Percentiles rank a stretch among this genome's conserved stretches.
Evolutionary conservation across 139 green algal genomes (phyloP).

Genomic region (Chlamydomonas asymmetrica): DNA sequence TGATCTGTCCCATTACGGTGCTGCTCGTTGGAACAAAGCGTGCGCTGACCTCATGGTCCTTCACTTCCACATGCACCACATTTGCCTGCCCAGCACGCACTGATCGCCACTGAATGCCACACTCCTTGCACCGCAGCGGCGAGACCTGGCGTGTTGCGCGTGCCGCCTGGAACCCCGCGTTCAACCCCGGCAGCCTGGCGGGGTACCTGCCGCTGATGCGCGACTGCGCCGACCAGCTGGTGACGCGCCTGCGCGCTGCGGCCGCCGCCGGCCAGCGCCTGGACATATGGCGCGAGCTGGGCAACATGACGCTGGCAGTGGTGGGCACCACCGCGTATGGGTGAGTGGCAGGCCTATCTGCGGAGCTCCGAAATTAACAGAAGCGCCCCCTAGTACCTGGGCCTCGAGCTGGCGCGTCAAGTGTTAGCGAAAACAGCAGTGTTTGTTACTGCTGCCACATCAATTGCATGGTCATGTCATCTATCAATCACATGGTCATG

Average conservation of each 20-base stretch:
- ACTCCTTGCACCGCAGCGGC: no score
- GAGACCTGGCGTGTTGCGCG: constrained; percentile 23
- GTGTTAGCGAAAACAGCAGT: no score
- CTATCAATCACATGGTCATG: no score
- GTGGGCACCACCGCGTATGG: constrained; percentile 31
- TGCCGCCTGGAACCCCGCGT: constrained; percentile 36
- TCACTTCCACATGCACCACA: no score
- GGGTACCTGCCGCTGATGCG: background rate
- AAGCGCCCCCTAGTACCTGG: background rate
- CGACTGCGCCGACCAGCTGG: background rate
- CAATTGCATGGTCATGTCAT: no score
- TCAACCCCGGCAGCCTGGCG: constrained; percentile 13
- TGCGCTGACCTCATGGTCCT: no score
- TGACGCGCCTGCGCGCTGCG: background rate
- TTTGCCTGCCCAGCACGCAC: no score
- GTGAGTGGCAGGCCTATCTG: constrained; percentile 13
- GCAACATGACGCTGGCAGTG: constrained; percentile 28
- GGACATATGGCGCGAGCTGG: constrained; percentile 30
- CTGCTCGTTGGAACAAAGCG: no score
- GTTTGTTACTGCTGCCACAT: no score
- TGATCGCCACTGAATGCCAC: no score
- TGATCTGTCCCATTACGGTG: no score
- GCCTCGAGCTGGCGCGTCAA: no score
- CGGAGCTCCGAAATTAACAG: background rate
- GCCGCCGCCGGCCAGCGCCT: background rate